Evolutionary conservation across 2,329 filamentous ascomycete genomes (phyloP).

Genomic region (Beauveria scarabaeidicola): DNA sequence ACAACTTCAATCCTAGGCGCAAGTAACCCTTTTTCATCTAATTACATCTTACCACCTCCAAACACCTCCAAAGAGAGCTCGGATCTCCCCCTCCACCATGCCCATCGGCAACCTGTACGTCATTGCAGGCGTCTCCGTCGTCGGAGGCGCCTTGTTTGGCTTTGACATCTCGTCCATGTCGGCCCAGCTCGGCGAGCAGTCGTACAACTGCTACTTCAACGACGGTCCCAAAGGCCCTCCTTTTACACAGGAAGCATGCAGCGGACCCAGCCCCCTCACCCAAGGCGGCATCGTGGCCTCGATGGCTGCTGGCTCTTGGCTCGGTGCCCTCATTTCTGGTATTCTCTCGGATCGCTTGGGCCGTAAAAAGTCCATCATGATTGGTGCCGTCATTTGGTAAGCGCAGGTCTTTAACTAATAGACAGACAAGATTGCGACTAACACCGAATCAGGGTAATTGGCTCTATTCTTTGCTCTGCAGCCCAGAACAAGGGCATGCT

Average conservation of each 20-base stretch:
- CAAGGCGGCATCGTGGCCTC: constrained; percentile 46
- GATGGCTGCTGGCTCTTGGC: constrained; percentile 43
- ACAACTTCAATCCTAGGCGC: neutral
- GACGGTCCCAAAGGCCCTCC: constrained; percentile 26
- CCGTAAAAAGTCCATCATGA: constrained; percentile 42
- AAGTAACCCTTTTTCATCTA: neutral
- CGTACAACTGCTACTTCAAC: constrained; percentile 31
- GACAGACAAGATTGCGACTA: neutral
- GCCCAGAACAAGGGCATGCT: constrained; percentile 41
- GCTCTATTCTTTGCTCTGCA: constrained; percentile 37
- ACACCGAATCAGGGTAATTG: constrained; percentile 32
- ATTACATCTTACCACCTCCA: neutral
- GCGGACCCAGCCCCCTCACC: constrained; percentile 29
- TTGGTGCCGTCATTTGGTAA: constrained; percentile 43
- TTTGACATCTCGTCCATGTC: constrained; percentile 52
- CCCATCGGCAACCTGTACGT: constrained; percentile 27
- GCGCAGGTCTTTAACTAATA: constrained; percentile 13
- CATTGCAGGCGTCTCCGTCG: constrained; percentile 27
- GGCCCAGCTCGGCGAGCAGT: constrained; percentile 30
- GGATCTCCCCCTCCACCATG: constrained; percentile 15
- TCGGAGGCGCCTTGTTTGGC: constrained; percentile 37
- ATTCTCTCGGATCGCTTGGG: constrained; percentile 40
- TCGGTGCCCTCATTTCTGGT: constrained; percentile 40
- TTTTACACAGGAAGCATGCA: constrained; percentile 22
- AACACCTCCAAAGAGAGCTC: neutral